A percentile compares a stretch with the other conserved stretches of the same genome.
These are phyloP conservation scores for Puccinellia tenuiflora DNA, from an alignment of 176 grass and related monocot genomes.

Conservation along the genomic window DNA sequence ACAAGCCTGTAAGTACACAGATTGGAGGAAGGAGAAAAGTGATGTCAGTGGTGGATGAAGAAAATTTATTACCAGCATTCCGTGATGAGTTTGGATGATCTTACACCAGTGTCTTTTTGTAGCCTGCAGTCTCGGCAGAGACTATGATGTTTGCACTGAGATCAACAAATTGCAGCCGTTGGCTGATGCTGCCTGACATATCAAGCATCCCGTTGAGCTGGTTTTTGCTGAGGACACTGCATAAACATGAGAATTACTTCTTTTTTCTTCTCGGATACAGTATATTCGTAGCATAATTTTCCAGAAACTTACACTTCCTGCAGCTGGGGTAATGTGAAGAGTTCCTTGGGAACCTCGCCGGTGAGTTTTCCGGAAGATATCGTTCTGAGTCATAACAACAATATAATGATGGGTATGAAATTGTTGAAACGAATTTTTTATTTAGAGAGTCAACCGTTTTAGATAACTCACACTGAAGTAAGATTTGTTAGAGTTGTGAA, in stretches of 20 bases:
- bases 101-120: conserved; percentile 50
- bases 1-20: conserved; percentile 45
- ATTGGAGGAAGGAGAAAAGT: not conserved
- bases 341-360: conserved; percentile 34
- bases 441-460: not conserved
- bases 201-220: conserved; percentile 41
- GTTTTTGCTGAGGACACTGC: conserved; percentile 57
- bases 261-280: too few relatives aligned
- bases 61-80: not conserved
- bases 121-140: not conserved
- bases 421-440: not conserved
- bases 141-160: conserved; percentile 39
- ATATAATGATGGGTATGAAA: not conserved
- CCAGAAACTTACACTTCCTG: conserved; percentile 78
- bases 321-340: conserved; percentile 57
- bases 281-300: too few relatives aligned
- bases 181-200: conserved; percentile 37
- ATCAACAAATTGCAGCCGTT: conserved; percentile 42
- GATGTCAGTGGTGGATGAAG: not conserved
- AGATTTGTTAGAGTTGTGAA: conserved; percentile 55
- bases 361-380: conserved; percentile 40
- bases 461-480: conserved; percentile 60
- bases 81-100: not conserved
- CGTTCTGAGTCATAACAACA: conserved; percentile 35
- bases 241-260: not conserved